Evolutionary conservation across 2,329 filamentous ascomycete genomes (phyloP).

Genomic region (Colletotrichum sp.): DNA sequence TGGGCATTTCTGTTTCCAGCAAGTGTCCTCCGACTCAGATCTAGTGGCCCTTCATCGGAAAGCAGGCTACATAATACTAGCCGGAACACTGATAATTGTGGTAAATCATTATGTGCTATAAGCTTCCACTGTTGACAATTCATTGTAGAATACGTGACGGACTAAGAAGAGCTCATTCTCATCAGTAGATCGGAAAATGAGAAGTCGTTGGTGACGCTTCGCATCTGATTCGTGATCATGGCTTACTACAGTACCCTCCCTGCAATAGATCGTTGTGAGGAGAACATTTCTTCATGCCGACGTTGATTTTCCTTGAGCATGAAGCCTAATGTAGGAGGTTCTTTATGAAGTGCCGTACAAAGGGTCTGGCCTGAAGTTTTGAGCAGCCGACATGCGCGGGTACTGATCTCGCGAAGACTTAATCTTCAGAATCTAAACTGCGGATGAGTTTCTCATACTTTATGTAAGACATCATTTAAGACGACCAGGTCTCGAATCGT

Average conservation of each 20-base stretch:
- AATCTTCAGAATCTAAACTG: not conserved
- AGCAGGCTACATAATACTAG: too few relatives aligned
- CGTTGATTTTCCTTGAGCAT: not conserved
- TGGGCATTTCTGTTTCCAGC: not conserved
- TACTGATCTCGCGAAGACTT: not conserved
- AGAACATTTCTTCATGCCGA: not conserved
- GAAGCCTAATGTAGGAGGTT: not conserved
- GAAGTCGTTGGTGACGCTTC: not conserved
- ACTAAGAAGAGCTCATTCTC: rapidly evolving
- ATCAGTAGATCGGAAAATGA: rapidly evolving
- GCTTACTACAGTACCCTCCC: not conserved
- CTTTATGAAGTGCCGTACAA: not conserved
- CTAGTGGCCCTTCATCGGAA: too few relatives aligned
- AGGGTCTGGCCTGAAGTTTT: not conserved
- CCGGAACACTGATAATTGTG: too few relatives aligned
- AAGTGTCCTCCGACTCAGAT: rapidly evolving
- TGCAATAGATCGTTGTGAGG: not conserved
- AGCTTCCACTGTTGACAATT: not conserved
- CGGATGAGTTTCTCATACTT: not conserved
- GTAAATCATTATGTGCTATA: not conserved
- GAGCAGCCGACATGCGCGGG: rapidly evolving
- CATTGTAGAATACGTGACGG: not conserved
- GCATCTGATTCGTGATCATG: not conserved
- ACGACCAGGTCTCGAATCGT: rapidly evolving
- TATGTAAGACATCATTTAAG: not conserved